phyloP scores from a whole-genome alignment of 2,329 filamentous ascomycete species.

The Penicillium sp. region DNA sequence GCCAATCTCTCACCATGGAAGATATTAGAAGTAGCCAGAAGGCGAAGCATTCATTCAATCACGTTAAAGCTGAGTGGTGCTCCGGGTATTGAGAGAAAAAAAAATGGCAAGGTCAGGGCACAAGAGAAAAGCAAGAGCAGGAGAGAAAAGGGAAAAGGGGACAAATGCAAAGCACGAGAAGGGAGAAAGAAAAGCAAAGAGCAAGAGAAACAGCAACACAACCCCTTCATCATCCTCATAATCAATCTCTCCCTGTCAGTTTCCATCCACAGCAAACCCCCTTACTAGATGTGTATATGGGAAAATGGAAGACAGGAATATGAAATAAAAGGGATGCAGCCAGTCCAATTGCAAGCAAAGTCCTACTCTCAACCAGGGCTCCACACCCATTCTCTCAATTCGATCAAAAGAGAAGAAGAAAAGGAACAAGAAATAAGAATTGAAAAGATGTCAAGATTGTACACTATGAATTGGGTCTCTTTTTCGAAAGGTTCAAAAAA shows the following conservation, averaged over 20 bases:
- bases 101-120: not conserved
- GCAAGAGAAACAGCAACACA: not conserved
- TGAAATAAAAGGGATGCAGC: not conserved
- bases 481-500: slow-evolving; percentile 19
- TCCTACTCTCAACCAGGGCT: not conserved
- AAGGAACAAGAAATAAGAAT: slow-evolving; percentile 18
- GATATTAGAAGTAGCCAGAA: not conserved
- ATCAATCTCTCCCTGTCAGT: not conserved
- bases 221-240: not conserved
- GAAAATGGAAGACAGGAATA: not conserved
- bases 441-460: slow-evolving; percentile 30
- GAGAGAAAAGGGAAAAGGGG: no score
- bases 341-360: slow-evolving; percentile 1
- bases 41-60: slow-evolving; percentile 5
- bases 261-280: not conserved
- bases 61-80: slow-evolving; percentile 1
- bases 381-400: not conserved
- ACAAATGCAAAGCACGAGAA: slow-evolving; percentile 3
- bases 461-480: slow-evolving; percentile 29
- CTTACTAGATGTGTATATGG: not conserved
- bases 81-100: slow-evolving; percentile 11
- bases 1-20: not conserved
- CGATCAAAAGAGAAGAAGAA: not conserved
- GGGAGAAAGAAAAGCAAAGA: not conserved
- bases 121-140: not conserved